Base-by-base conservation (phyloP, 2,329 filamentous ascomycete genomes). In the Penicillium sp. region DNA sequence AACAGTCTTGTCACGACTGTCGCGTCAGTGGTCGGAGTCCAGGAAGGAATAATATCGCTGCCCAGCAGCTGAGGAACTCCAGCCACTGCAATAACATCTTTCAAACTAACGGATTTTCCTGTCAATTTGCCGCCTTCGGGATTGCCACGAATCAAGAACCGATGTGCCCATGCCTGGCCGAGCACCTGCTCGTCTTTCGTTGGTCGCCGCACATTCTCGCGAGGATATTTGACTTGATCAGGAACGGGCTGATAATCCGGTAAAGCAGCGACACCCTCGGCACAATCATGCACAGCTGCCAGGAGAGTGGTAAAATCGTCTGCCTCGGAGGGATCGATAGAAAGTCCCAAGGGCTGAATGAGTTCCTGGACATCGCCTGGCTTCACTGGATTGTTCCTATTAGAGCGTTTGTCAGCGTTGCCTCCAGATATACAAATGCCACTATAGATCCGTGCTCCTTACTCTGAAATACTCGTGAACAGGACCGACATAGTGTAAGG, bases 81-180 rank as follows among this genome's bases (percentile, higher is more conserved):
- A 1, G 79, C 79, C 1, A 83, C 79, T 3, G 78, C 76, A 34
- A 83, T 77, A 28, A 79, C 80, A 56, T 84, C 81, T 59, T 83
- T 83, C 13, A 83, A 54, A 52, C 77, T 79, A 3, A 82, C 60
- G 0, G 73, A 76, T 45, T 78, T 82, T 0, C 74, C 77, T 47
- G 56, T 67, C n/a, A 79, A 51, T 4, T 47, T 29, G 3, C 61
- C 63, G 13, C 56, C 65, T 26, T 57, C 41, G 2, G 59, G 34
- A 23, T 65, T 67, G 24, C 65, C 76, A 42, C 65, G 65, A 41
- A 82, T 80, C 4, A 73, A 65, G 42, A 80, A 80, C 36, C 71
- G 76, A 58, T 81, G 78, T 1, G 78, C 78, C 79, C 79, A 81
- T 0, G 79, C 79, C 54, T 76, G 68, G 0, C 78, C 79, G 15